phyloP scores from a whole-genome alignment of 2,329 filamentous ascomycete genomes.

The Cordyceps fumosorosea region DNA sequence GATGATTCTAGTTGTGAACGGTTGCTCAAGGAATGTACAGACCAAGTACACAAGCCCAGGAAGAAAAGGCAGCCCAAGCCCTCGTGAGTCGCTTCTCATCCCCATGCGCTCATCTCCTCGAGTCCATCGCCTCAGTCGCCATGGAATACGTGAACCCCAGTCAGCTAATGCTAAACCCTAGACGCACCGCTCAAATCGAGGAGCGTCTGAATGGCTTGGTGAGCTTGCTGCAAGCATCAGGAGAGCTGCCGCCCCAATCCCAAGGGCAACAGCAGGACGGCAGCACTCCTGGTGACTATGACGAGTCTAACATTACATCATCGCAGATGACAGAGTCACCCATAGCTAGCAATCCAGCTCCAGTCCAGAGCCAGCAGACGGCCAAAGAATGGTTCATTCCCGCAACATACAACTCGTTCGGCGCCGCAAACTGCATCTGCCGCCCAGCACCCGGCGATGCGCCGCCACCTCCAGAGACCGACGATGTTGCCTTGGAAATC shows the following conservation, averaged over 20 bases:
- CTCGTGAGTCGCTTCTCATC: conserved; percentile 34
- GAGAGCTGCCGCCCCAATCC: conserved; percentile 25
- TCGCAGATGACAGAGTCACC: conserved; percentile 11
- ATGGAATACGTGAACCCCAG: conserved; percentile 7
- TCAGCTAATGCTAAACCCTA: conserved; percentile 18
- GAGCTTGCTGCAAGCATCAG: conserved; percentile 38
- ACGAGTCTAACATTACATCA: conserved; percentile 2
- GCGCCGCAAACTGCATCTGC: conserved; percentile 41
- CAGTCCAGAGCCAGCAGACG: conserved; percentile 2
- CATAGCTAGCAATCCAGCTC: background rate
- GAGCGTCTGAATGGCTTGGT: conserved; percentile 43
- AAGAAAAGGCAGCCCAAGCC: conserved; percentile 46
- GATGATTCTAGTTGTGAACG: conserved; percentile 36
- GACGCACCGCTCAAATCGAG: conserved; percentile 43
- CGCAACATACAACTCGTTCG: conserved; percentile 38
- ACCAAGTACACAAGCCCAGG: conserved; percentile 41
- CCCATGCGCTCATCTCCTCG: background rate
- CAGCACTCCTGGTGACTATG: conserved; percentile 10
- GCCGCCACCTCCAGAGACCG: conserved; percentile 35
- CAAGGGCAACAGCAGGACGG: background rate
- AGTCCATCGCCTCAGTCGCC: background rate
- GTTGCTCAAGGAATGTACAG: conserved; percentile 40
- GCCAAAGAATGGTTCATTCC: conserved; percentile 29
- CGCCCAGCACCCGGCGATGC: conserved; percentile 34
- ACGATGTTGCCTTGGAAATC: conserved; percentile 38